Evolutionary conservation across 441 rosid genomes (phyloP).

Genomic region (Gossypium schwendimanii): DNA sequence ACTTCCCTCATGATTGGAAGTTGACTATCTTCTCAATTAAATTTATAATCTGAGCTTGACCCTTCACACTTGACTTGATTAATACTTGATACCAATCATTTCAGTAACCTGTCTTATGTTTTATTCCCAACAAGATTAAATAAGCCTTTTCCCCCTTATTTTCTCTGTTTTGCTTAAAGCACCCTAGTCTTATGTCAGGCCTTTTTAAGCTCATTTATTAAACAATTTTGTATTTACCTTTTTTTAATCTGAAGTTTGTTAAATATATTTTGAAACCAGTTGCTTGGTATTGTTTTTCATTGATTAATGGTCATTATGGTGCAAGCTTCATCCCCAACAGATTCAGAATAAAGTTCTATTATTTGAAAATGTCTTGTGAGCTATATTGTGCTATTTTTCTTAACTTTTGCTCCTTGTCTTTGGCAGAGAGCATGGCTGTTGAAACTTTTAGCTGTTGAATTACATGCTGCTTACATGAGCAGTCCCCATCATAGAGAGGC

Average conservation of each 20-base stretch:
- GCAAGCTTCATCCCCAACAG: background rate
- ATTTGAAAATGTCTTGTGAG: background rate
- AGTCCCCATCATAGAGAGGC: conserved; percentile 63
- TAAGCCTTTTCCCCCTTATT: background rate
- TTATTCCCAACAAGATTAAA: background rate
- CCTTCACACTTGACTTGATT: background rate
- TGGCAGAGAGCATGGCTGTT: conserved; percentile 91
- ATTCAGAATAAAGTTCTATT: background rate
- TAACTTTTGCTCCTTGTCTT: conserved; percentile 17
- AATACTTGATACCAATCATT: background rate
- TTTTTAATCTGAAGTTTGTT: background rate
- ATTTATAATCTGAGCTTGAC: background rate
- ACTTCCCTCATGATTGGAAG: background rate
- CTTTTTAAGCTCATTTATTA: background rate
- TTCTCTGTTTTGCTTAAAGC: background rate
- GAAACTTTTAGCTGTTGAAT: conserved; percentile 81
- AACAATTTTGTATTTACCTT: background rate
- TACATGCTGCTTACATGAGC: conserved; percentile 68
- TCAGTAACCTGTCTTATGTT: background rate
- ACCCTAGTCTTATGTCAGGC: background rate
- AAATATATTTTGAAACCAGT: background rate
- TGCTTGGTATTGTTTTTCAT: background rate
- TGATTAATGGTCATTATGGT: background rate
- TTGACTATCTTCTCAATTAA: background rate
- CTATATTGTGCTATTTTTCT: background rate